Conservation (phyloP, 352 stramenopile species). For the Phytophthora agathidicida region DNA sequence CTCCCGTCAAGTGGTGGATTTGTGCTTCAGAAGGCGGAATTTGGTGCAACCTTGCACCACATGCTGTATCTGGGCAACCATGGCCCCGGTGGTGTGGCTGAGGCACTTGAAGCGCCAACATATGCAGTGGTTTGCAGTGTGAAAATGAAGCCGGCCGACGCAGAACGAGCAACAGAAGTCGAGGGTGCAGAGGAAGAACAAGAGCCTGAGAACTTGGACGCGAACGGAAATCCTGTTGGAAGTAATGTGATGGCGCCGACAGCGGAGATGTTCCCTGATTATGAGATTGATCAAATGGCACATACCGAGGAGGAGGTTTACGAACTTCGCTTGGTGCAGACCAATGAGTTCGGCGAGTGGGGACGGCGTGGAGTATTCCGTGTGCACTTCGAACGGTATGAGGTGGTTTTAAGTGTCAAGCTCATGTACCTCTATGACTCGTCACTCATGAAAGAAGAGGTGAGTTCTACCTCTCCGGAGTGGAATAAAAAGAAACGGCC, state of each 20-base stretch:
- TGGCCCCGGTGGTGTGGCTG: slow-evolving; percentile 75
- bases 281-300: slow-evolving; percentile 65
- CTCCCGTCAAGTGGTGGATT: slow-evolving; percentile 74
- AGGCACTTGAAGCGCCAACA: slow-evolving; percentile 77
- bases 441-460: slow-evolving; percentile 76
- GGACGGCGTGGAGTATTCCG: slow-evolving; percentile 71
- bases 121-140: slow-evolving; percentile 83
- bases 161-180: slow-evolving; percentile 65
- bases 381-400: slow-evolving; percentile 84
- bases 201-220: slow-evolving; percentile 48
- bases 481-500: slow-evolving; percentile 84
- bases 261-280: slow-evolving; percentile 79
- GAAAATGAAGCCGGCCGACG: slow-evolving; percentile 56
- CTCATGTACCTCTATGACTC: slow-evolving; percentile 90
- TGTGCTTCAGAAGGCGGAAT: slow-evolving; percentile 81
- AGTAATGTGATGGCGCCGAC: slow-evolving; percentile 83
- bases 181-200: slow-evolving; percentile 62
- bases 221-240: slow-evolving; percentile 47
- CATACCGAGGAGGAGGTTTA: slow-evolving; percentile 85
- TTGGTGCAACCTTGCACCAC: slow-evolving; percentile 79
- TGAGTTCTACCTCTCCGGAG: slow-evolving; percentile 65
- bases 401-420: slow-evolving; percentile 85
- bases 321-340: slow-evolving; percentile 82
- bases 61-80: slow-evolving; percentile 81
- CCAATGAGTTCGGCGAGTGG: slow-evolving; percentile 84